Evolutionary conservation across 2,329 filamentous ascomycete genomes (phyloP), one percentile per base, ranked within the genome.

Genomic region (Cladophialophora immunda): DNA sequence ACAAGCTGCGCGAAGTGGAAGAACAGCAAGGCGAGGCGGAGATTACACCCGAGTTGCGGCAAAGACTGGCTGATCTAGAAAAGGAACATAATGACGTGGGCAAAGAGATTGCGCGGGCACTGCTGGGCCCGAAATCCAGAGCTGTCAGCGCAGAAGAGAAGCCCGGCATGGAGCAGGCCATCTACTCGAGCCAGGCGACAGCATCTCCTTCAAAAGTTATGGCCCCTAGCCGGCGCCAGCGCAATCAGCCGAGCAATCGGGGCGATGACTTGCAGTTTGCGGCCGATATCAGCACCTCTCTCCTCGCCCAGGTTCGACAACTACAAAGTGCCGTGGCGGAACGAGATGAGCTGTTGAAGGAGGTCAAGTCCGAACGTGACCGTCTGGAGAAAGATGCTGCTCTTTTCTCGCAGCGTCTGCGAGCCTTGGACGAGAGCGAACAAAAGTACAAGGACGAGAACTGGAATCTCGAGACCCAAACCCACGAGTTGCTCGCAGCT

Each of bases 401-500:
- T 76, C 88, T 86, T 2, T 87, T 96, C 70, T 87, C 90, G 61
- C 92, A 96, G 77, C 89, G 93, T 36, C 83, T 98, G 70, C 91
- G 92, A 75, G 86, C 87, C 6, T 83, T 97, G 47, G 94, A 97
- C 73, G 95, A 99, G 79, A 97, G 92, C 76, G 95, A 99, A 78
- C 91, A 96, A 75, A 90, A 92, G 60, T 97, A 97, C 82, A 98
- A 97, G 80, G 95, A 99, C 75, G 95, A 98, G 79, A 99, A 98
- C 77, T 99, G 95, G 95, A 94, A 92, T 70, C 85, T 99, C 41
- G 95, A 99, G 79, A 97, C 94, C 0, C 92, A 93, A 73, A 86
- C 96, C 25, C 95, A 97, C 74, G 94, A 98, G 70, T 83, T 94
- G 50, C 85, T 91, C 60, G 86, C 90, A 7, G 84, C 87, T 17